Percentiles rank a stretch among this genome's conserved stretches.
These are phyloP conservation scores for Glycine soja DNA, from an alignment of 306 rosid genomes.

Conservation along the genomic window DNA sequence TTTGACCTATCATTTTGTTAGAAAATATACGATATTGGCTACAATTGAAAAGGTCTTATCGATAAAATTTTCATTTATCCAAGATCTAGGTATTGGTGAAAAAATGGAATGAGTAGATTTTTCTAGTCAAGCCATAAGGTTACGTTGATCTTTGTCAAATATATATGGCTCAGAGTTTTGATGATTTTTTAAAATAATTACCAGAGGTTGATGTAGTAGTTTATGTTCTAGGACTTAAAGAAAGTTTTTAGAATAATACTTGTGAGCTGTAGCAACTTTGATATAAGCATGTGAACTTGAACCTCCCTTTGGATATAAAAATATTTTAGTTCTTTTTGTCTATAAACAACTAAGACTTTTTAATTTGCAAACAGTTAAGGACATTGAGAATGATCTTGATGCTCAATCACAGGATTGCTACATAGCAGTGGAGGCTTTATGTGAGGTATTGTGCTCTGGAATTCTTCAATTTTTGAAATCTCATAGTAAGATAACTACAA, in stretches of 20 bases:
- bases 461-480: slow-evolving; percentile 23
- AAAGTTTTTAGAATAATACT: background rate
- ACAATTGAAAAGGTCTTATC: background rate
- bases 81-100: too few species aligned
- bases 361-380: slow-evolving; percentile 64
- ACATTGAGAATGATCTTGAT: slow-evolving; percentile 81
- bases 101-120: too few species aligned
- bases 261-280: too few species aligned
- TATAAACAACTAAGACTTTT: background rate
- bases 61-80: too few species aligned
- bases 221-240: slow-evolving; percentile 3
- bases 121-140: background rate
- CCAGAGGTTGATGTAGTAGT: slow-evolving; percentile 29
- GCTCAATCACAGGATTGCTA: slow-evolving; percentile 80
- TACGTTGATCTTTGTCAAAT: slow-evolving; percentile 22
- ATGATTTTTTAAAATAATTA: slow-evolving; percentile 32
- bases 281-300: too few species aligned
- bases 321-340: too few species aligned
- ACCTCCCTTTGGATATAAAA: too few species aligned
- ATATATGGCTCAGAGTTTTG: background rate
- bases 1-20: background rate
- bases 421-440: slow-evolving; percentile 85
- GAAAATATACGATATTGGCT: background rate
- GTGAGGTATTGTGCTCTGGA: slow-evolving; percentile 68
- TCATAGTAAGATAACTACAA: slow-evolving; percentile 9